phyloP scores from a whole-genome alignment of 768 basidiomycete species.

The Lactarius hatsudake region DNA sequence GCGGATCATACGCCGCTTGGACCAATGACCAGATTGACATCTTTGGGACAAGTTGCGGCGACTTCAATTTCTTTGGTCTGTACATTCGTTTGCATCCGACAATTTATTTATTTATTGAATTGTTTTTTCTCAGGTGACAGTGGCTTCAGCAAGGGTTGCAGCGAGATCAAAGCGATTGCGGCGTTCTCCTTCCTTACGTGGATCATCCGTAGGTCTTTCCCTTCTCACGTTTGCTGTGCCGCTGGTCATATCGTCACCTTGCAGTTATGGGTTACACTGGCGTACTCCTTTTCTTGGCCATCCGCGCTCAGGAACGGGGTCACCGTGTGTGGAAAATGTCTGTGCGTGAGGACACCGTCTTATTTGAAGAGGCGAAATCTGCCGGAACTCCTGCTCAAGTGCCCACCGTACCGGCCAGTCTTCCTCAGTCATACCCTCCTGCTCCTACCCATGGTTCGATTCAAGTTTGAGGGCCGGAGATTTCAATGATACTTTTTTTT shows the following conservation, averaged over 20 bases:
- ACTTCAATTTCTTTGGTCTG: slow-evolving; percentile 9
- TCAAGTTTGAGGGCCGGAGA: slow-evolving; percentile 1
- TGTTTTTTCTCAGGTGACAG: background rate
- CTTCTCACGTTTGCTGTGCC: background rate
- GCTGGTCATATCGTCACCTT: slow-evolving; percentile 7
- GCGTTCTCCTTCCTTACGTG: slow-evolving; percentile 41
- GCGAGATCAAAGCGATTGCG: slow-evolving; percentile 34
- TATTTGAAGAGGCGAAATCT: background rate
- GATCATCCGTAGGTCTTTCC: slow-evolving; percentile 33
- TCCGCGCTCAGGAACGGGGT: slow-evolving; percentile 34
- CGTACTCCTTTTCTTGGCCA: slow-evolving; percentile 31
- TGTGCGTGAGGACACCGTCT: slow-evolving; percentile 34
- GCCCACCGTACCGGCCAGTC: background rate
- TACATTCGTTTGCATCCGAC: background rate
- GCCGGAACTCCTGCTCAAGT: background rate
- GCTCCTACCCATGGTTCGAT: background rate
- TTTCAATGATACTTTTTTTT: background rate
- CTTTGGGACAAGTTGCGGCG: slow-evolving; percentile 14
- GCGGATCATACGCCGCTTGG: slow-evolving; percentile 34
- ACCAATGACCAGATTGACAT: background rate
- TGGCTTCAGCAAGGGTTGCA: slow-evolving; percentile 27
- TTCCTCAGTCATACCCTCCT: background rate
- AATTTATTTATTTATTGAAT: background rate
- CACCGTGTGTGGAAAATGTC: slow-evolving; percentile 35
- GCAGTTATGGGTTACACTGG: slow-evolving; percentile 37